Percentiles rank a stretch among this genome's conserved stretches.
Evolutionary conservation across 805 yeast genomes (phyloP).

Genomic region (Phaffomyces antillensis): DNA sequence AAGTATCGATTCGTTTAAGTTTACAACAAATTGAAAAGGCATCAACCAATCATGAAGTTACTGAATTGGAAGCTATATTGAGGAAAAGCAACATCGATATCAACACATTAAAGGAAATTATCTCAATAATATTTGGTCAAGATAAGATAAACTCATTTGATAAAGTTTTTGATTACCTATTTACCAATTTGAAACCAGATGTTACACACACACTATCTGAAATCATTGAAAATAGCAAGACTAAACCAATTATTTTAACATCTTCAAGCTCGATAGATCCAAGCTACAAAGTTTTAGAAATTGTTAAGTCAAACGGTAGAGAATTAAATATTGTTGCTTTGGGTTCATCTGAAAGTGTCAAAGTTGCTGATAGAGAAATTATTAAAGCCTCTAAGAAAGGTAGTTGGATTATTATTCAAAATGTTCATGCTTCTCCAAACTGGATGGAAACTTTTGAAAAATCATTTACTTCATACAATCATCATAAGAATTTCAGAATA

Average conservation of each 20-base stretch:
- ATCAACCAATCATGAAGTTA: neutral
- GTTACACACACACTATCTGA: constrained; percentile 23
- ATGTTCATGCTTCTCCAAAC: constrained; percentile 61
- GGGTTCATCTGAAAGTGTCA: constrained; percentile 66
- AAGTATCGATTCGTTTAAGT: constrained; percentile 5
- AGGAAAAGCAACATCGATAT: neutral
- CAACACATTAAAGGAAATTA: neutral
- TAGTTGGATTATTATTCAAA: constrained; percentile 72
- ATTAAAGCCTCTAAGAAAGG: constrained; percentile 40
- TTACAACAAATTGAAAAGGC: neutral
- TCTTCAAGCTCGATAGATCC: constrained; percentile 65
- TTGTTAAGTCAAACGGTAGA: constrained; percentile 29
- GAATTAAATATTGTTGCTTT: constrained; percentile 47
- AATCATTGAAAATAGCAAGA: constrained; percentile 16
- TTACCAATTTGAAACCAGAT: neutral
- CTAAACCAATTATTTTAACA: constrained; percentile 43
- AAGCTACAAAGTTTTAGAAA: constrained; percentile 39
- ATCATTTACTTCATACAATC: constrained; percentile 27
- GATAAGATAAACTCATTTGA: neutral
- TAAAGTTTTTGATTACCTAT: neutral
- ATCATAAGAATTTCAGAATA: constrained; percentile 38
- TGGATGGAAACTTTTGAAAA: constrained; percentile 57
- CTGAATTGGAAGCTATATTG: neutral
- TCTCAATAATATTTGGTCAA: neutral
- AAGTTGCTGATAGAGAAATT: constrained; percentile 50